These are phyloP conservation scores for Penicillium digitatum DNA, from an alignment of 2,329 filamentous ascomycete species.

Conservation along the genomic window DNA sequence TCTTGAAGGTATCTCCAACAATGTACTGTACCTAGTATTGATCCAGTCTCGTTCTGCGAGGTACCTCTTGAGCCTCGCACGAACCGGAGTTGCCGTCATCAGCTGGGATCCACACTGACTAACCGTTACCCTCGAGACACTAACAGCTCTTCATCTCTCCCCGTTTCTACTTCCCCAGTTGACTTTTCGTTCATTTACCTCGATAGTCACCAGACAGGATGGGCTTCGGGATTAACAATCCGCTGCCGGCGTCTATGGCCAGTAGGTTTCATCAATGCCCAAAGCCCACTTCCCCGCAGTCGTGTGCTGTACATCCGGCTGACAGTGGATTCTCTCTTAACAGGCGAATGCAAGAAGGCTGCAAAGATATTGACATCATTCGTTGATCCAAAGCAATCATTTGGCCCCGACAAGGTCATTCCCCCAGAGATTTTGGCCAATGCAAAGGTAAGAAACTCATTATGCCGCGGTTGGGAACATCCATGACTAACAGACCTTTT, in stretches of 20 bases:
- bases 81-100: constrained; percentile 21
- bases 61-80: constrained; percentile 4
- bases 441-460: constrained; percentile 67
- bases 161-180: constrained; percentile 2
- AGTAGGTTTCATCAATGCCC: constrained; percentile 36
- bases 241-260: constrained; percentile 47
- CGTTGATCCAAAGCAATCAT: constrained; percentile 85
- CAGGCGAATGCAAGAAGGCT: constrained; percentile 96
- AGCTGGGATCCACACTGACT: constrained; percentile 23
- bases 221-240: constrained; percentile 47
- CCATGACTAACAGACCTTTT: constrained; percentile 8
- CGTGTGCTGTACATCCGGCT: constrained; percentile 24
- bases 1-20: neutral
- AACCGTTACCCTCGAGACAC: constrained; percentile 16
- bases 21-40: neutral
- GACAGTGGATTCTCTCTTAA: constrained; percentile 30
- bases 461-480: constrained; percentile 5
- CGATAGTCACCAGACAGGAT: constrained; percentile 29
- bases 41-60: neutral
- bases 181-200: constrained; percentile 1
- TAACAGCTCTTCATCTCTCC: constrained; percentile 4
- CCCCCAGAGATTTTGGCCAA: constrained; percentile 83
- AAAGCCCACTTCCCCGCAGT: constrained; percentile 33
- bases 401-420: constrained; percentile 96
- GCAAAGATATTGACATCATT: constrained; percentile 94